These are phyloP conservation scores for Psilocybe azurescens DNA, from an alignment of 768 basidiomycete species.

Conservation along the genomic window DNA sequence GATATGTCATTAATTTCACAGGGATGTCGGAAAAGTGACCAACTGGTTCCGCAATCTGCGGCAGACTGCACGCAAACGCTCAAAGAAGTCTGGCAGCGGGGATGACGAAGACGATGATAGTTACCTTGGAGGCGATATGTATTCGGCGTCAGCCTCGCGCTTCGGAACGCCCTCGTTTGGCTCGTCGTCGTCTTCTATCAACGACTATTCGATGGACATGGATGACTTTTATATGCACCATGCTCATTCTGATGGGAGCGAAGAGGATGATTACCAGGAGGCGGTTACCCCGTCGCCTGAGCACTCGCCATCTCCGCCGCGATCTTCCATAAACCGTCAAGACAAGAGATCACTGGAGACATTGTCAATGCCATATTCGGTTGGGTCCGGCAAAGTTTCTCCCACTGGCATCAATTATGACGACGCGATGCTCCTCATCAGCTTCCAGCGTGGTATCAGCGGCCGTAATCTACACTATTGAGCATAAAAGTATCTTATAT, in stretches of 20 bases:
- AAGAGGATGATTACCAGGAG: constrained; percentile 71
- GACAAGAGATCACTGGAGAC: constrained; percentile 21
- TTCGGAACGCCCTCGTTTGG: constrained; percentile 54
- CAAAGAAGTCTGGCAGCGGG: constrained; percentile 52
- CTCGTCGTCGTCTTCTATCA: constrained; percentile 56
- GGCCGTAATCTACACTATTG: constrained; percentile 50
- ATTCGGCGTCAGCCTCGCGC: constrained; percentile 54
- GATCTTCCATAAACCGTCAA: constrained; percentile 13
- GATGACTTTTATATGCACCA: constrained; percentile 51
- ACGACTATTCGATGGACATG: constrained; percentile 54
- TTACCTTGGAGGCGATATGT: constrained; percentile 40
- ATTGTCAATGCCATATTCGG: constrained; percentile 28
- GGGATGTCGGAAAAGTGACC: constrained; percentile 85
- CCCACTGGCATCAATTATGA: constrained; percentile 66
- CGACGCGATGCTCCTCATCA: constrained; percentile 75
- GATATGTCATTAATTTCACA: constrained; percentile 31
- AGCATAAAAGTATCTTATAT: constrained; percentile 25
- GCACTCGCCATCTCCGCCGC: constrained; percentile 39
- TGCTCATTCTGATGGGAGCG: constrained; percentile 60
- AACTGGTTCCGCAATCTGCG: constrained; percentile 90
- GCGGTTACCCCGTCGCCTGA: constrained; percentile 75
- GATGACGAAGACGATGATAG: constrained; percentile 54
- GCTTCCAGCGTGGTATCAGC: constrained; percentile 65
- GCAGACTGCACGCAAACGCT: constrained; percentile 77
- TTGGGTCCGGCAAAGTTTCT: constrained; percentile 55